Evolutionary conservation across 2,329 filamentous ascomycete genomes (phyloP), one percentile per base, ranked within the genome.

Genomic region (Fonsecaea monophora): DNA sequence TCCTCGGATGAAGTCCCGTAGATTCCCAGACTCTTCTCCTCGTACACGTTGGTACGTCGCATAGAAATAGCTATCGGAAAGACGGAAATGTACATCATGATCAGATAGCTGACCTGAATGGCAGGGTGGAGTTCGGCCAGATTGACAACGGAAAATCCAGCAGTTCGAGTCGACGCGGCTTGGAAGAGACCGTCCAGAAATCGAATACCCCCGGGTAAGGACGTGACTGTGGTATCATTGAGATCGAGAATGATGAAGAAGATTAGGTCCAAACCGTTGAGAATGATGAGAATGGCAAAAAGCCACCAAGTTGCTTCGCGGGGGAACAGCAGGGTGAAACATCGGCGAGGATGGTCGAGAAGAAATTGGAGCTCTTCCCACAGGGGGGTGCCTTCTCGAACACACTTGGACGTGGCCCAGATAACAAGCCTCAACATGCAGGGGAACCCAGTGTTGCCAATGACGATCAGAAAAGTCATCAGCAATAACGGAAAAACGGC

Each of bases 221-320:
- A 75, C 0, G 86, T 87, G 13, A 99, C 89, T 0, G 87, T 84
- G 0, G 85, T 79, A 66, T 90, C 89, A 69, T 94, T 88, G 34
- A 97, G 88, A 82, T 99, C 95, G 15, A 99, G 87, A 67, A 98
- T 87, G 68, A 97, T 89, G 77, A 97, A 99, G 75, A 98, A 91
- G 54, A 98, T 84, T 70, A 98, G 75, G 78, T 99, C 95, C 37
- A 96, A 81, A 9, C 85, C 88, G 75, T 99, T 99, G 67, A 99
- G 83, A 1, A 89, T 77, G 4, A 96, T 83, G 6, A 99, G 83
- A 35, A 97, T 90, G 78, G 88, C 90, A 75, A 98, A 96, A 0
- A 99, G 83, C 92, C 93, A 97, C 95, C 95, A 98, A 1, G 92
- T 98, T 1, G 94, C 92, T 62, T 88, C 89, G 0, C 91, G 89